These are phyloP conservation scores for Xylariaceae sp. DNA, from an alignment of 2,329 filamentous ascomycete species.

Conservation along the genomic window DNA sequence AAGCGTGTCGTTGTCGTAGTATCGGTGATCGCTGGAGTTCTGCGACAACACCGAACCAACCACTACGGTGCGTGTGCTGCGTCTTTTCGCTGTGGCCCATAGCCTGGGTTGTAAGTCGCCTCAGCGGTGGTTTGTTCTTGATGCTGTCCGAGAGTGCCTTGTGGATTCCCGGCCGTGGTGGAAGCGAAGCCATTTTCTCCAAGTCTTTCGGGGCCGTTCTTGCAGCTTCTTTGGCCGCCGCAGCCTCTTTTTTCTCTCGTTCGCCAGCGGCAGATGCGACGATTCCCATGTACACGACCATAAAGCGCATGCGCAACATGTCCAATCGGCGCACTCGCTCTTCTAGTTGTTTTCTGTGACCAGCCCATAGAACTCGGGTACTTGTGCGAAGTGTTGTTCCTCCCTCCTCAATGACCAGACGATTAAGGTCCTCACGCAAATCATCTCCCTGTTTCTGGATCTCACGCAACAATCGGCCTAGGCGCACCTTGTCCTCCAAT, in stretches of 20 bases:
- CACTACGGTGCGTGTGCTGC: constrained; percentile 45
- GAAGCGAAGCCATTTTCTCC: constrained; percentile 27
- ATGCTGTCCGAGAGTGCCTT: constrained; percentile 43
- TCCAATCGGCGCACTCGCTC: constrained; percentile 57
- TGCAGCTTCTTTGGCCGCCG: constrained; percentile 29
- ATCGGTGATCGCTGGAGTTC: constrained; percentile 59
- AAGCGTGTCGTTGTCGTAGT: constrained; percentile 60
- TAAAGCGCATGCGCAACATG: constrained; percentile 59
- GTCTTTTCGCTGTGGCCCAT: constrained; percentile 50
- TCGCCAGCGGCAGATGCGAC: constrained; percentile 39
- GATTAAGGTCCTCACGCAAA: constrained; percentile 56
- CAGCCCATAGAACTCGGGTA: constrained; percentile 56
- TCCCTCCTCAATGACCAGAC: constrained; percentile 45
- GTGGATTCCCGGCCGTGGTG: constrained; percentile 31
- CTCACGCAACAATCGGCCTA: constrained; percentile 55
- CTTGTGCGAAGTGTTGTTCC: constrained; percentile 42
- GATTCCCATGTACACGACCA: constrained; percentile 61
- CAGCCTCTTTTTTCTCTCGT: constrained; percentile 32
- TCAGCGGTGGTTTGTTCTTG: constrained; percentile 44
- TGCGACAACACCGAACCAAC: constrained; percentile 61
- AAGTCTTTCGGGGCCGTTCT: constrained; percentile 24
- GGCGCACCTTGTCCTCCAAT: constrained; percentile 59
- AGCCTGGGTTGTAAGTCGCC: constrained; percentile 51
- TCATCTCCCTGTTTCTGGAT: constrained; percentile 60
- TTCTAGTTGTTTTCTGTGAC: constrained; percentile 50